Percentiles rank a stretch among this genome's conserved stretches.
These are phyloP conservation scores for Pelargonium citronellum DNA, from an alignment of 441 rosid species.

Conservation along the genomic window DNA sequence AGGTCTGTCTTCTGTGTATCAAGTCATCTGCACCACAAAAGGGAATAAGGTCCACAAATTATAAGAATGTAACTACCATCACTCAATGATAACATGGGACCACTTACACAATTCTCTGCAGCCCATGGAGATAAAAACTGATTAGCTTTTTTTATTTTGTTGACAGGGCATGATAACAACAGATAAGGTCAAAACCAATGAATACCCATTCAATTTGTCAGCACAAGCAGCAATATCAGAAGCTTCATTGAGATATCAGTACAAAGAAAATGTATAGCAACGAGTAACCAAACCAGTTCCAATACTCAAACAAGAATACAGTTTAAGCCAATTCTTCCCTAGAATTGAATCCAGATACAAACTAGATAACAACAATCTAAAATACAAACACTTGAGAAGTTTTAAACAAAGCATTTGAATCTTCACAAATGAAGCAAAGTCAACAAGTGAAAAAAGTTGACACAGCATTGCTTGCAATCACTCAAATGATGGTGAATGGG, in stretches of 20 bases:
- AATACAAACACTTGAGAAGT: constrained; percentile 17
- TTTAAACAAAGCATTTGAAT: constrained; percentile 6
- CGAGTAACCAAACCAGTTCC: too few relatives aligned
- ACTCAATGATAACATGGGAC: constrained; percentile 24
- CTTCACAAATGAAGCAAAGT: constrained; percentile 8
- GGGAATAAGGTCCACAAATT: constrained; percentile 17
- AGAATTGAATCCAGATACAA: constrained; percentile 4
- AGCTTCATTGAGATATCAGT: too few relatives aligned
- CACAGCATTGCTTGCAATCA: too few relatives aligned
- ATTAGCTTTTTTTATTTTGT: background rate
- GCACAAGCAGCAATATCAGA: too few relatives aligned
- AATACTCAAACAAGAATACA: too few relatives aligned
- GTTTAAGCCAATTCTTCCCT: constrained; percentile 6
- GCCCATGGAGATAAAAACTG: constrained; percentile 14
- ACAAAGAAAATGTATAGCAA: too few relatives aligned
- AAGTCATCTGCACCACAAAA: constrained; percentile 13
- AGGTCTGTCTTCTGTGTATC: constrained; percentile 25
- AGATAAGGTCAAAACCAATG: too few relatives aligned
- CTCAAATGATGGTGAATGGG: too few relatives aligned
- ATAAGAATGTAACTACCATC: constrained; percentile 22
- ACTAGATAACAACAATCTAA: constrained; percentile 12
- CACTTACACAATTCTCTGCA: constrained; percentile 28
- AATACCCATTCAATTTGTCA: too few relatives aligned
- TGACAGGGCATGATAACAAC: too few relatives aligned
- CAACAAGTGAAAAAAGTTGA: too few relatives aligned